Evolutionary conservation across 495 filamentous ascomycete genomes (phyloP).

Genomic region (Neurospora sp.): DNA sequence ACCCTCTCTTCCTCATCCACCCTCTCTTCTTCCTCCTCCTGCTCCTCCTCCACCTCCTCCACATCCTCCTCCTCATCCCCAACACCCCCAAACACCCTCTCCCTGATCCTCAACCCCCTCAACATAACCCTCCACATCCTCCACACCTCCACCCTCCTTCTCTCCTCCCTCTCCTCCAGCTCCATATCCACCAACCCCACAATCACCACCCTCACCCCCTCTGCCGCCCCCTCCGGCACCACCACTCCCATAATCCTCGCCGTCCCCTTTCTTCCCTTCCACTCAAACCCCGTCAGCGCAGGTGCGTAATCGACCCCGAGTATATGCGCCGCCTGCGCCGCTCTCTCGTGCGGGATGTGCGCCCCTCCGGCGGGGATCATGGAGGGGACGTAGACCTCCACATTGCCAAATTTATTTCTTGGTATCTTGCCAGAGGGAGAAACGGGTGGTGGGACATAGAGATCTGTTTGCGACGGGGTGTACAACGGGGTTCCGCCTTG

Average conservation of each 20-base stretch:
- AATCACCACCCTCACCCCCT: conserved; percentile 61
- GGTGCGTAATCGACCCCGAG: conserved; percentile 79
- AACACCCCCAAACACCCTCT: conserved; percentile 54
- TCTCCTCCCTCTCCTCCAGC: conserved; percentile 45
- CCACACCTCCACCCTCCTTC: conserved; percentile 46
- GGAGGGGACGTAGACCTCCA: conserved; percentile 83
- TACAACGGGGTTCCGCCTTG: conserved; percentile 50
- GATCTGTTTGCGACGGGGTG: conserved; percentile 61
- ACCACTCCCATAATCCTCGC: conserved; percentile 69
- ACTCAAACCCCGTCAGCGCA: conserved; percentile 83
- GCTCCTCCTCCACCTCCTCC: conserved; percentile 18
- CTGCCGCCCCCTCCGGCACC: conserved; percentile 56
- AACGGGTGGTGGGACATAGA: conserved; percentile 68
- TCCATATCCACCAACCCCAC: conserved; percentile 51
- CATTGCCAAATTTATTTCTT: conserved; percentile 77
- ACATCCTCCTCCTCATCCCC: conserved; percentile 28
- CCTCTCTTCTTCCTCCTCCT: conserved; percentile 9
- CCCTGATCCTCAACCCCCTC: conserved; percentile 62
- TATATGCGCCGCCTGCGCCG: conserved; percentile 61
- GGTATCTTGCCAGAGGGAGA: conserved; percentile 58
- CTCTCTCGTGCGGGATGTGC: conserved; percentile 52
- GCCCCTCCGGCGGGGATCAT: conserved; percentile 82
- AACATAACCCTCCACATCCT: conserved; percentile 69
- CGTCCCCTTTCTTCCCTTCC: conserved; percentile 71
- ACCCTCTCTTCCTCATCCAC: background rate